Evolutionary conservation across 352 stramenopile genomes (phyloP).

Genomic region (Peronospora destructor): DNA sequence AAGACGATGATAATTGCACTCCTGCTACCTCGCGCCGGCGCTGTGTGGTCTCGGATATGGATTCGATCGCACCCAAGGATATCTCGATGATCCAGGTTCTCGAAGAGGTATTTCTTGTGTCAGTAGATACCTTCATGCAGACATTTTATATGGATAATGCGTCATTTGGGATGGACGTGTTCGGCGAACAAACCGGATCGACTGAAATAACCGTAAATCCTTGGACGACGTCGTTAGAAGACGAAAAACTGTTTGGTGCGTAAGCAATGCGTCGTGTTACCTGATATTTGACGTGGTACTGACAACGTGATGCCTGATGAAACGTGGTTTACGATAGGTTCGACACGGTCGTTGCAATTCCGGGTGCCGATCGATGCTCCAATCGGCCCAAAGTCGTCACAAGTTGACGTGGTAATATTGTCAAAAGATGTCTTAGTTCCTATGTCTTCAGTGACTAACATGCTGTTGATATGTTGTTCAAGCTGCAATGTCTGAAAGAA

Average conservation of each 20-base stretch:
- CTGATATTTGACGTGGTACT: not conserved
- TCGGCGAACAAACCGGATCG: conserved; percentile 47
- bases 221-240: conserved; percentile 49
- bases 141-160: conserved; percentile 61
- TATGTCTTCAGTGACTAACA: not conserved
- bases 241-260: conserved; percentile 36
- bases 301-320: not conserved
- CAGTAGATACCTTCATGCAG: conserved; percentile 63
- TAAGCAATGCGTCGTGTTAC: not conserved
- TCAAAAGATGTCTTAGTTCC: not conserved
- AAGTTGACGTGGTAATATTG: conserved; percentile 60
- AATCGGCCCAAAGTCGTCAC: conserved; percentile 74
- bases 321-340: conserved; percentile 21
- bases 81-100: conserved; percentile 70
- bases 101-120: conserved; percentile 53
- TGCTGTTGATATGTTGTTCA: not conserved
- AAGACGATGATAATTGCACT: conserved; percentile 10
- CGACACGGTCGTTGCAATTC: conserved; percentile 67
- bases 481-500: conserved; percentile 63
- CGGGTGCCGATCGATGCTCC: conserved; percentile 69
- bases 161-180: conserved; percentile 61
- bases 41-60: conserved; percentile 58
- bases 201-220: conserved; percentile 70
- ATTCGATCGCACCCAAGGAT: conserved; percentile 51
- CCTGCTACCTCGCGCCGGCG: conserved; percentile 16